phyloP scores from a whole-genome alignment of 345 rosid species.

The Carallia pectinifolia region DNA sequence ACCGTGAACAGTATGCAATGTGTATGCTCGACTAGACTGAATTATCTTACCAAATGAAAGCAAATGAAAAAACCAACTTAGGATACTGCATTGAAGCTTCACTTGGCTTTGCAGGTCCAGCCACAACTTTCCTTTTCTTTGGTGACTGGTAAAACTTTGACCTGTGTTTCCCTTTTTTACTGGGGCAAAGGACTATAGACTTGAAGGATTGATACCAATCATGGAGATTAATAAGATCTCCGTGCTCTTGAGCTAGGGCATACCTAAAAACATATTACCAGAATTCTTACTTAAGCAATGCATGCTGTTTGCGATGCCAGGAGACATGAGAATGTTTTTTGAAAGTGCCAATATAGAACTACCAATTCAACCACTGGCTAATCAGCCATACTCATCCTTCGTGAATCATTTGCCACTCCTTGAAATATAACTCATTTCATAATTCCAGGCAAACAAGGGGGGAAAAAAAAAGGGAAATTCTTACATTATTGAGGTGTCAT shows the following conservation, averaged over 20 bases:
- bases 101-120: conserved; percentile 45
- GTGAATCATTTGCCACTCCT: neutral
- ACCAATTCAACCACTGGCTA: neutral
- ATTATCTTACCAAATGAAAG: conserved; percentile 11
- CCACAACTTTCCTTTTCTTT: conserved; percentile 58
- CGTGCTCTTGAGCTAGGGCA: conserved; percentile 77
- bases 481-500: conserved; percentile 88
- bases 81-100: conserved; percentile 90
- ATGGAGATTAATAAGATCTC: conserved; percentile 80
- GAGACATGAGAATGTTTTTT: neutral
- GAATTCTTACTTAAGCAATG: neutral
- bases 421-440: neutral
- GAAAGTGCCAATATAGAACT: neutral
- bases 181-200: conserved; percentile 37
- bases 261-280: conserved; percentile 44
- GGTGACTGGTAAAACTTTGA: conserved; percentile 50
- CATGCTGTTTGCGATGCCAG: neutral
- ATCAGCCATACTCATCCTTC: neutral
- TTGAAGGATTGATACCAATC: conserved; percentile 96
- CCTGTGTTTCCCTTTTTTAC: conserved; percentile 46
- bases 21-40: conserved; percentile 4
- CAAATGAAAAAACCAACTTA: conserved; percentile 17
- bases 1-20: neutral
- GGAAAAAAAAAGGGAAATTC: conserved; percentile 18
- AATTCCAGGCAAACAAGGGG: conserved; percentile 3